Evolutionary conservation across 345 rosid species (phyloP), one percentile per base, ranked within the genome.

Genomic region (Odontarrhena argentea): DNA sequence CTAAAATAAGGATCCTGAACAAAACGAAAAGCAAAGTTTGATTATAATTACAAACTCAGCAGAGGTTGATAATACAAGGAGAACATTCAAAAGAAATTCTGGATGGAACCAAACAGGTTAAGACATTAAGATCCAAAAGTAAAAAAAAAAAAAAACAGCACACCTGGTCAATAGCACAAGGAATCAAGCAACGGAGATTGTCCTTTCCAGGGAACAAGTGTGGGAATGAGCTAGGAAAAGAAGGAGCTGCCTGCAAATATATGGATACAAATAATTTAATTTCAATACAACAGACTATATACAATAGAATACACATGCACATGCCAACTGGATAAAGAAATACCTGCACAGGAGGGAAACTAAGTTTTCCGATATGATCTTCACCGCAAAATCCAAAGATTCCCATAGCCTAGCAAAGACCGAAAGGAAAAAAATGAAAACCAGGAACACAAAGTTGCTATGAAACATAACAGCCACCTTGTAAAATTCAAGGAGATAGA

Each of bases 131-230:
- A 40, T 60, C 11, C 26, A 38, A 53, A 24, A 13, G 0, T 9
- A 15, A 55, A 3, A 0, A 13, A 28, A 55, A 3, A 49, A 8
- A 40, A 35, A 10, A 37, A 62, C 34, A 61, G 69, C 75, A 37
- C 18, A 87, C 98, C 97, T 93, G 98, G 67, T 93, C 97, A 73
- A 93, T 91, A 11, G 95, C 98, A 68, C 97, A 93, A 37, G 98
- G 98, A 77, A 93, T 88, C 81, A 93, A 77, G 80, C 97, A 93
- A 53, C 87, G 91, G 47, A 88, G 87, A 36, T 83, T 73, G 69
- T 85, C 87, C 60, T 79, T 81, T 25, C 92, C 92, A 3, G 87
- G 60, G 75, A 93, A 93, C 42, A 93, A 70, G 68, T 93, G 96
- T 1, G 96, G 97, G 65, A 93, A 93, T 56, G 97, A 91, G 43